Conservation (phyloP, 768 basidiomycete species). For the Mycena leptocephala region DNA sequence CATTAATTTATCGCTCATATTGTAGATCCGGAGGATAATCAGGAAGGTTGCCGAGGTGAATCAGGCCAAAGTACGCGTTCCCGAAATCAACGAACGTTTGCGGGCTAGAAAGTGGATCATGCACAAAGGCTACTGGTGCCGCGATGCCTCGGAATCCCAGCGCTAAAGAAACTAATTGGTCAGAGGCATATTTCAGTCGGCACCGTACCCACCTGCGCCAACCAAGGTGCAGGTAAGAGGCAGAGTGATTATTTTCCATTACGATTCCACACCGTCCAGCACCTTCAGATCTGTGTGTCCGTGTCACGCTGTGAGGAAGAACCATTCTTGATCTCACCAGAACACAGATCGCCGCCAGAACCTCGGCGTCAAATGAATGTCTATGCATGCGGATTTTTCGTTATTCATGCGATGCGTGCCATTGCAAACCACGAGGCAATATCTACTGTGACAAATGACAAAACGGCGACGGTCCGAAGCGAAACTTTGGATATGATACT, state of each 20-base stretch:
- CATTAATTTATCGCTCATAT: neutral
- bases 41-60: neutral
- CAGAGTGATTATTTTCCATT: neutral
- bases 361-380: conserved; percentile 11
- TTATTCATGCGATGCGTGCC: conserved; percentile 5
- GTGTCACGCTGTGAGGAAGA: neutral
- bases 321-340: neutral
- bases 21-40: conserved; percentile 15
- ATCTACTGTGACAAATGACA: neutral
- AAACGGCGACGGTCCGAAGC: neutral
- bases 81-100: conserved; percentile 1
- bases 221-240: conserved; percentile 3
- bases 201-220: conserved; percentile 11
- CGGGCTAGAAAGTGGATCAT: neutral
- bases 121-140: conserved; percentile 6
- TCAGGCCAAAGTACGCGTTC: conserved; percentile 17
- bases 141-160: conserved; percentile 12
- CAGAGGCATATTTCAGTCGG: neutral
- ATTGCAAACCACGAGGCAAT: neutral
- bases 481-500: neutral
- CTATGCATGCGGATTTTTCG: conserved; percentile 19
- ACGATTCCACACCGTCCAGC: neutral
- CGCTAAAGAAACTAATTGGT: neutral
- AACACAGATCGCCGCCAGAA: neutral
- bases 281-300: neutral